Evolutionary conservation across 2,329 filamentous ascomycete genomes (phyloP), one percentile per base, ranked within the genome.

Genomic region (Cladosporium sp.): DNA sequence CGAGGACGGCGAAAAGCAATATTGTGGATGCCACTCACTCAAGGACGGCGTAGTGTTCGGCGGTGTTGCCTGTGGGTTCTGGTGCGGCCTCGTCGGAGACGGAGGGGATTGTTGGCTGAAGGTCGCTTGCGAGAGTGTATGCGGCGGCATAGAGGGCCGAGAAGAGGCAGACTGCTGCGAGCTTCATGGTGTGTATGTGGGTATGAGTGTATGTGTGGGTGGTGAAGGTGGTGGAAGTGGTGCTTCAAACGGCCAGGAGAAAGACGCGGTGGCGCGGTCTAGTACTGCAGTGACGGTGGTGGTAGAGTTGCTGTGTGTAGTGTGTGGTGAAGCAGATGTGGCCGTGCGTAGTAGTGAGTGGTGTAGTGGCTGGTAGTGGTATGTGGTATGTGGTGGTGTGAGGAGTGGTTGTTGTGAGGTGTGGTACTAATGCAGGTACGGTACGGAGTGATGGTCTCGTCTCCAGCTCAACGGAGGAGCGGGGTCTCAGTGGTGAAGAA

Each of bases 391-490:
- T 34, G n/a, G 46, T 25, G n/a, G n/a, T 7, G 14, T 4, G 21
- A 21, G 56, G 30, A 36, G 48, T 46, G 23, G 60, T 43, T 63
- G 60, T 63, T 36, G 60, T 48, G 48, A 48, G 32, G 14, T 18
- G 25, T 39, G 32, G 48, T 54, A 48, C 48, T 53, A 53, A 62
- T 62, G 59, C 59, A 62, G 59, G 59, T 62, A 51, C 59, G 59
- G 59, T 62, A 51, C 59, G 48, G 34, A 28, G 26, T 30, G 51
- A 13, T 28, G 26, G 26, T 13, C 51, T 18, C 23, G 58, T 61
- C 58, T 62, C 59, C 59, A 54, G 59, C 43, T 61, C 58, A 61
- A 61, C 58, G 58, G 8, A n/a, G 58, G n/a, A 43, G 51, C 43
- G 32, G 32, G 59, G 46, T 60, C 26, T 48, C 58, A 23, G 46